Conservation (phyloP, 139 green algal species). For the Micractinium sp. region DNA sequence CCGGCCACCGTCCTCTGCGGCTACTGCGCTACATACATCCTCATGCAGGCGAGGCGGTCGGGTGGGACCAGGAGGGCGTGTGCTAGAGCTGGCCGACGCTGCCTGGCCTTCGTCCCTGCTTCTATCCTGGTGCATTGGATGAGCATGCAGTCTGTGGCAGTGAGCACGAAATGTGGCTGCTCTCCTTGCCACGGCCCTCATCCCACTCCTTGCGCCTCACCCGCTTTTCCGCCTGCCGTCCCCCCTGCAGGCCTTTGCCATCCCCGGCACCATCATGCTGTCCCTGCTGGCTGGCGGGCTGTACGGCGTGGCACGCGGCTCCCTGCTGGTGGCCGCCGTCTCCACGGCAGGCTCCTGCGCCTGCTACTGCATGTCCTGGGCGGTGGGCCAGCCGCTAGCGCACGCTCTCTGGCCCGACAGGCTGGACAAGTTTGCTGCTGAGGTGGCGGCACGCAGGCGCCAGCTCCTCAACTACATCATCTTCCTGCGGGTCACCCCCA, state of each 20-base stretch:
- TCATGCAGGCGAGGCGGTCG: not conserved
- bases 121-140: not conserved
- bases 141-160: not conserved
- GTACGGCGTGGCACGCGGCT: conserved; percentile 57
- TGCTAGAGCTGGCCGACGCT: not conserved
- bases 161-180: not conserved
- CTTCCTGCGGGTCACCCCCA: conserved; percentile 77
- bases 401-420: conserved; percentile 59
- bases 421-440: conserved; percentile 45
- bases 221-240: not conserved
- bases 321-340: conserved; percentile 56
- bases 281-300: conserved; percentile 74
- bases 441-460: conserved; percentile 58
- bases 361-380: conserved; percentile 58
- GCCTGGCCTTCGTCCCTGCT: too few relatives aligned
- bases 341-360: conserved; percentile 53
- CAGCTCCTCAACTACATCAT: conserved; percentile 82
- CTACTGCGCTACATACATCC: conserved; percentile 12
- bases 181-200: too few relatives aligned
- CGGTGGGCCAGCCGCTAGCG: conserved; percentile 59
- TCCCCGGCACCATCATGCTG: conserved; percentile 78
- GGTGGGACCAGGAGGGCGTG: not conserved
- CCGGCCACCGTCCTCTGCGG: conserved; percentile 20
- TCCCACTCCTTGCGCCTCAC: not conserved
- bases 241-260: conserved; percentile 71